These are phyloP conservation scores for Orychophragmus violaceus DNA, from an alignment of 345 rosid species.

Conservation along the genomic window DNA sequence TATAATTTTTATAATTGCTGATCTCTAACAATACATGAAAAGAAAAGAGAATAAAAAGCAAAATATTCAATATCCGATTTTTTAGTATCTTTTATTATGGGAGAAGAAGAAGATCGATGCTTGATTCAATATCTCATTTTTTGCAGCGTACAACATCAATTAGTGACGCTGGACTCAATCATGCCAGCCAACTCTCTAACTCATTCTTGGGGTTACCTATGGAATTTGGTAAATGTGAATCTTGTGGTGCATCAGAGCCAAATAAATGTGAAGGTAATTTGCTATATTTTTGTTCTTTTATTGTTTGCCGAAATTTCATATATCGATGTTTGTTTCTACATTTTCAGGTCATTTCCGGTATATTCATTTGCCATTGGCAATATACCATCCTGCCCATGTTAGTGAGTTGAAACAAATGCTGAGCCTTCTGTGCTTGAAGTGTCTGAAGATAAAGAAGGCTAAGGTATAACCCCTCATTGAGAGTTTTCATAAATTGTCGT, in stretches of 20 bases:
- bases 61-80: background rate
- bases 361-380: slow-evolving; percentile 70
- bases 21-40: background rate
- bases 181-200: slow-evolving; percentile 72
- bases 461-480: slow-evolving; percentile 53
- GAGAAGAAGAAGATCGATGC: too few relatives aligned
- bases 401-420: slow-evolving; percentile 66
- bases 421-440: slow-evolving; percentile 77
- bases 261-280: slow-evolving; percentile 79
- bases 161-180: slow-evolving; percentile 57
- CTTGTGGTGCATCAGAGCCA: slow-evolving; percentile 81
- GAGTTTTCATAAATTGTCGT: background rate
- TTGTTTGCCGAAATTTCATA: background rate
- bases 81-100: too few relatives aligned
- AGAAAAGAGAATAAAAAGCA: background rate
- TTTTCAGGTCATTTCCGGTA: slow-evolving; percentile 90
- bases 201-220: slow-evolving; percentile 89
- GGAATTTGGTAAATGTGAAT: slow-evolving; percentile 83
- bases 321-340: slow-evolving; percentile 18
- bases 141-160: slow-evolving; percentile 63
- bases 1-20: background rate
- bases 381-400: slow-evolving; percentile 87
- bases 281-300: background rate
- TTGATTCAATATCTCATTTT: too few relatives aligned
- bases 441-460: slow-evolving; percentile 67